Base-by-base conservation (phyloP, 2,329 filamentous ascomycete genomes). In the Pseudogymnoascus sp. region DNA sequence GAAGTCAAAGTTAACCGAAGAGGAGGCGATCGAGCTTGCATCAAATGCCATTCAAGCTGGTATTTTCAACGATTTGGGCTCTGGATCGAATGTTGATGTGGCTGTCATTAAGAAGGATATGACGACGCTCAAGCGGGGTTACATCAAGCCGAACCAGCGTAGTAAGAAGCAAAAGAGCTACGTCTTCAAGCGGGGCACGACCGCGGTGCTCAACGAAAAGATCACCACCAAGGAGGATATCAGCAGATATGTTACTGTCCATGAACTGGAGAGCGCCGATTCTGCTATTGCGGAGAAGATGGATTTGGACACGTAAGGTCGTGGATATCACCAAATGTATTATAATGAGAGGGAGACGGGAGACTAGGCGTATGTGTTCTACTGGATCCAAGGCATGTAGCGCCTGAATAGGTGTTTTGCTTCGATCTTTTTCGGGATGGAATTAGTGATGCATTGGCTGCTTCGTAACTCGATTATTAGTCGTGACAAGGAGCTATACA, bases 31-130 rank as follows among this genome's bases (percentile, higher is more conserved):
- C 63, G 86, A 87, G 71, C 80, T 97, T 65, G 87, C 87, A 72
- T 84, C 88, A 61, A 87, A 97, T 68, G 93, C 93, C 54, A 97
- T 99, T 72, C 81, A 92, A 78, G 89, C 95, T 9, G 94, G 94
- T 86, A 96, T 99, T 78, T 99, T 94, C 81, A 99, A 99, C 81
- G 94, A 99, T 77, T 74, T 99, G 74, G 94, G 94, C 12, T 97
- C 92, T 3, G 94, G 94, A 70, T 96, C 90, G 74, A 99, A 99
- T 74, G 94, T 99, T 62, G 95, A 99, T 72, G 89, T 99, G 35
- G 93, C 92, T 66, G 85, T 99, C 70, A 99, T 99, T 73, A 96
- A 93, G 64, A 84, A 87, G 70, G 92, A 97, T 70, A 97, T 96
- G 86, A 96, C 94, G 28, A 94, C 90, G 28, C 77, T 99, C 73